Evolutionary conservation across 169 alveolate species (phyloP).

Genomic region (Plasmodium adleri): DNA sequence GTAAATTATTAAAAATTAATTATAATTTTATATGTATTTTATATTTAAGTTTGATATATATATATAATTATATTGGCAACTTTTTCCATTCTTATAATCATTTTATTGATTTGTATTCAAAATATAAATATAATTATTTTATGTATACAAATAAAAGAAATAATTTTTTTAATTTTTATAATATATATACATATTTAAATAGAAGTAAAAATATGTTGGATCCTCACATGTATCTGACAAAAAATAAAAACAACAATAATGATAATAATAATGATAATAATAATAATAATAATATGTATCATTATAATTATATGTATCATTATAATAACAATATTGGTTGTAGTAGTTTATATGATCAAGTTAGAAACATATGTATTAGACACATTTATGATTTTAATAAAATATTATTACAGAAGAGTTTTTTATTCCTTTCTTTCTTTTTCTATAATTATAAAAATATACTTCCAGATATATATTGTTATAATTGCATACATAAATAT

Average conservation of each 20-base stretch:
- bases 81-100: constrained; percentile 43
- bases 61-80: constrained; percentile 27
- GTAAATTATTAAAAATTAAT: constrained; percentile 19
- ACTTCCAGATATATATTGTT: constrained; percentile 29
- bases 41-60: constrained; percentile 11
- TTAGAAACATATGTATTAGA: constrained; percentile 9
- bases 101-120: constrained; percentile 23
- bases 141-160: constrained; percentile 5
- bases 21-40: constrained; percentile 41
- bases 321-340: too few species aligned
- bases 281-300: too few species aligned
- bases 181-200: constrained; percentile 19
- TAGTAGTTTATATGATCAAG: not conserved
- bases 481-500: constrained; percentile 44
- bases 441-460: constrained; percentile 51
- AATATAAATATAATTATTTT: constrained; percentile 62
- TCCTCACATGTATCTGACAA: not conserved
- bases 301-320: too few species aligned
- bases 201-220: not conserved
- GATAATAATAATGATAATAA: too few species aligned
- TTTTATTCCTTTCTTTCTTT: constrained; percentile 35
- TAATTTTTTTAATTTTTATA: constrained; percentile 45
- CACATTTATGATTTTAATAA: constrained; percentile 50
- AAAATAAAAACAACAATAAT: not conserved
- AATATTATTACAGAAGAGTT: constrained; percentile 41